phyloP scores from a whole-genome alignment of 2,329 filamentous ascomycete species.

The Colletotrichum cordylinicola region DNA sequence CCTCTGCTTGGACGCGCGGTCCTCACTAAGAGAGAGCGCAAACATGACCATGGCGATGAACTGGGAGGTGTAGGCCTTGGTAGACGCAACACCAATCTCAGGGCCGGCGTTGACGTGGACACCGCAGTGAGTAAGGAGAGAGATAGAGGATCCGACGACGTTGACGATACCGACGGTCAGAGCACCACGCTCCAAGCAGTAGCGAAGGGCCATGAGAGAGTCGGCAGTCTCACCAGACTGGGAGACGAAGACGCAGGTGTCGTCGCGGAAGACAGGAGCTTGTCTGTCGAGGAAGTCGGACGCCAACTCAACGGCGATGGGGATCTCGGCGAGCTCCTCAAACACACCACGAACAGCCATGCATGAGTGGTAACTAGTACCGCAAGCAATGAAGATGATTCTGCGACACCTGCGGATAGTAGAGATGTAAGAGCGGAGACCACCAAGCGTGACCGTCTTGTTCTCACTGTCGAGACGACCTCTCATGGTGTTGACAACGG shows the following conservation, averaged over 20 bases:
- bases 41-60: constrained; percentile 99
- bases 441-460: constrained; percentile 94
- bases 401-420: constrained; percentile 96
- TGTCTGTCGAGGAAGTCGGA: constrained; percentile 98
- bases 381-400: constrained; percentile 99
- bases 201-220: constrained; percentile 94
- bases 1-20: constrained; percentile 92
- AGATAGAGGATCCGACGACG: constrained; percentile 98
- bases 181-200: constrained; percentile 97
- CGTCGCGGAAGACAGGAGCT: constrained; percentile 98
- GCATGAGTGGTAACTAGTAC: constrained; percentile 98
- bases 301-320: constrained; percentile 94
- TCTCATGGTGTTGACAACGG: constrained; percentile 99
- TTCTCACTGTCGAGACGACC: constrained; percentile 93
- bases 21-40: constrained; percentile 92
- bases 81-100: constrained; percentile 98
- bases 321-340: constrained; percentile 97
- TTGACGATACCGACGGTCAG: constrained; percentile 98
- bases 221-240: constrained; percentile 99
- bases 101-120: constrained; percentile 99
- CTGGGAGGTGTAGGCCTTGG: constrained; percentile 99
- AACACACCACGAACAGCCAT: constrained; percentile 99
- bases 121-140: constrained; percentile 98
- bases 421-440: constrained; percentile 92
- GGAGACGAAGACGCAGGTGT: constrained; percentile 98